phyloP scores from a whole-genome alignment of 768 basidiomycete species.

The Hydnum rufescens region DNA sequence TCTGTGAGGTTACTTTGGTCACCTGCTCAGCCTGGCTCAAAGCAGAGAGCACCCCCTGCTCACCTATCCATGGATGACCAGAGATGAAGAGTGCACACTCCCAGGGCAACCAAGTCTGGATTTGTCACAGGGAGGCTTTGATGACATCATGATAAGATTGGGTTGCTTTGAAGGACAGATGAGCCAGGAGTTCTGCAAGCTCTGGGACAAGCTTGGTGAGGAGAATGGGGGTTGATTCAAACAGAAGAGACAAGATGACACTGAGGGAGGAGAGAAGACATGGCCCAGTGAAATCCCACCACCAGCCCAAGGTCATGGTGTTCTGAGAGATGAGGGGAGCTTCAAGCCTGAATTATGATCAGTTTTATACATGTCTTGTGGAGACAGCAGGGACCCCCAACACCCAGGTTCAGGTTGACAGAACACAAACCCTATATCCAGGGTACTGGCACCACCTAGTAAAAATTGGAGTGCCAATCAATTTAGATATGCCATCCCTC shows the following conservation, averaged over 20 bases:
- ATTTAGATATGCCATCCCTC: too few relatives aligned
- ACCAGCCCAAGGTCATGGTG: background rate
- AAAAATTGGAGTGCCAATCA: too few relatives aligned
- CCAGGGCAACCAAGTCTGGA: slow-evolving; percentile 10
- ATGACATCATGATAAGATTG: slow-evolving; percentile 36
- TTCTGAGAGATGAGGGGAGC: background rate
- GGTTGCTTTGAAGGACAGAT: slow-evolving; percentile 23
- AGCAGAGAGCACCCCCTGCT: slow-evolving; percentile 48
- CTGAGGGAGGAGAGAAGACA: slow-evolving; percentile 12
- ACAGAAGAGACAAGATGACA: slow-evolving; percentile 25
- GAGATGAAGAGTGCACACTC: slow-evolving; percentile 40
- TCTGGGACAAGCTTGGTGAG: slow-evolving; percentile 28
- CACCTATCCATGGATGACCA: slow-evolving; percentile 82
- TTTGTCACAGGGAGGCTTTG: slow-evolving; percentile 18
- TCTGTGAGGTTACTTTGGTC: too few relatives aligned
- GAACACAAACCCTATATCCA: too few relatives aligned
- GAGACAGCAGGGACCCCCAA: too few relatives aligned
- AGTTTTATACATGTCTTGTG: too few relatives aligned
- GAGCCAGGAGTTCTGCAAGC: slow-evolving; percentile 11
- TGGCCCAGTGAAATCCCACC: background rate
- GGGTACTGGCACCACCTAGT: too few relatives aligned
- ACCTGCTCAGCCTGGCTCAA: slow-evolving; percentile 66
- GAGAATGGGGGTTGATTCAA: slow-evolving; percentile 51
- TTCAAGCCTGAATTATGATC: too few relatives aligned
- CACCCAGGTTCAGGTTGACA: too few relatives aligned